Conservation (phyloP, 2,329 filamentous ascomycete genomes). For the Apiospora phragmitis region DNA sequence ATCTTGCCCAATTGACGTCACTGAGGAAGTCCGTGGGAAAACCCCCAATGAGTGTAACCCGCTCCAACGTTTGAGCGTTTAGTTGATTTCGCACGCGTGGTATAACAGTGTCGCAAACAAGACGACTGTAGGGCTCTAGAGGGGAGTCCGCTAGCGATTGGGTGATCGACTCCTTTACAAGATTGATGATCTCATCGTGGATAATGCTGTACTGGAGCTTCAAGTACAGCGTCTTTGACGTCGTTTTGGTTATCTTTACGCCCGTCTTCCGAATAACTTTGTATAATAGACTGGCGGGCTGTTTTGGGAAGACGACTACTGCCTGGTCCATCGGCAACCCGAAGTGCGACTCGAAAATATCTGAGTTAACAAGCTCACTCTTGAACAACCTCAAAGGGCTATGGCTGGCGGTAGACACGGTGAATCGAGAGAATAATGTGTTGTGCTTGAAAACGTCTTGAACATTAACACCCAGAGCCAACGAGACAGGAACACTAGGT, state of each 20-base stretch:
- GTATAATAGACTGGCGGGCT: constrained; percentile 80
- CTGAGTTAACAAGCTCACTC: constrained; percentile 70
- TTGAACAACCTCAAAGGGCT: constrained; percentile 74
- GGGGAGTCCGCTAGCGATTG: constrained; percentile 39
- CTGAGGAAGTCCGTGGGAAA: constrained; percentile 50
- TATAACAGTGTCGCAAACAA: constrained; percentile 46
- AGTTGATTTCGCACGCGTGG: constrained; percentile 45
- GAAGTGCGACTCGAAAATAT: constrained; percentile 66
- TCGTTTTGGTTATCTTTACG: constrained; percentile 33
- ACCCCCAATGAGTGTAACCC: constrained; percentile 52
- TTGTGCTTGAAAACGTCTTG: constrained; percentile 91
- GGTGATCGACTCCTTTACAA: constrained; percentile 45
- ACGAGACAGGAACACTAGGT: constrained; percentile 66
- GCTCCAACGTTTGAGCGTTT: constrained; percentile 55
- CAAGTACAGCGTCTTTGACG: constrained; percentile 59
- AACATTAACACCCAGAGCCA: constrained; percentile 92
- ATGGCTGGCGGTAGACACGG: constrained; percentile 76
- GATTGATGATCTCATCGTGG: constrained; percentile 67
- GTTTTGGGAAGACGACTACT: constrained; percentile 73
- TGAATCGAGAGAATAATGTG: constrained; percentile 84
- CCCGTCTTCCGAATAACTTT: constrained; percentile 63
- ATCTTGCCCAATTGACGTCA: constrained; percentile 46
- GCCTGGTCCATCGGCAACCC: constrained; percentile 52
- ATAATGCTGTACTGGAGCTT: constrained; percentile 75
- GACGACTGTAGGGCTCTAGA: constrained; percentile 46